Percentiles rank a stretch among this genome's conserved stretches.
Evolutionary conservation across 2,329 filamentous ascomycete genomes (phyloP).

Genomic region (Pseudocercospora vitis): DNA sequence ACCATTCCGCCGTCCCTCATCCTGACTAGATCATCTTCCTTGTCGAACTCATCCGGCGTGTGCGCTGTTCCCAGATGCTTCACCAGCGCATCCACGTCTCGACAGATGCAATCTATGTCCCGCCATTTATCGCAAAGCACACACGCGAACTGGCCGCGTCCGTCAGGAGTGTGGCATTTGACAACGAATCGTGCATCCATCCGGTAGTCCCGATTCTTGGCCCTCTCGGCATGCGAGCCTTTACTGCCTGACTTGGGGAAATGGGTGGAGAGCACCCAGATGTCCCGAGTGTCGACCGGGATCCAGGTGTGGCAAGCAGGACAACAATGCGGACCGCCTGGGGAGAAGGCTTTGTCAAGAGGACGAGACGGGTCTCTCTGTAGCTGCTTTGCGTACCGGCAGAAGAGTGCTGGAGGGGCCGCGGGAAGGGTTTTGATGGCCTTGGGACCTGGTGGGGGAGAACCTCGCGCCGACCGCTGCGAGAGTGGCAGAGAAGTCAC

Average conservation of each 20-base stretch:
- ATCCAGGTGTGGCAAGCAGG: slow-evolving; percentile 26
- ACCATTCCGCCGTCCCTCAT: slow-evolving; percentile 23
- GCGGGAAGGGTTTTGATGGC: slow-evolving; percentile 22
- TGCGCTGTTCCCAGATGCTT: slow-evolving; percentile 30
- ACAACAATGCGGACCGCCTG: slow-evolving; percentile 23
- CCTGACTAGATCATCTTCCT: slow-evolving; percentile 27
- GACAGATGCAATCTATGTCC: slow-evolving; percentile 27
- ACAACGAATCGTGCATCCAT: slow-evolving; percentile 28
- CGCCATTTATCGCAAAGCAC: slow-evolving; percentile 25
- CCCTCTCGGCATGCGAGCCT: slow-evolving; percentile 1
- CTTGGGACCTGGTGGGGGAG: slow-evolving; percentile 5
- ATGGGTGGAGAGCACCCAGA: slow-evolving; percentile 26
- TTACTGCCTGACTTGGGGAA: slow-evolving; percentile 8
- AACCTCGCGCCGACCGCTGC: slow-evolving; percentile 8
- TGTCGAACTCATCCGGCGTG: slow-evolving; percentile 28
- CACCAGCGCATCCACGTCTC: slow-evolving; percentile 27
- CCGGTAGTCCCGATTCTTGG: slow-evolving; percentile 21
- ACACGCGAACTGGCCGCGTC: slow-evolving; percentile 25
- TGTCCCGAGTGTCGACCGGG: slow-evolving; percentile 27
- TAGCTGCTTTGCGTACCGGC: slow-evolving; percentile 23
- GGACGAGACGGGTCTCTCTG: slow-evolving; percentile 17
- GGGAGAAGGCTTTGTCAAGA: slow-evolving; percentile 20
- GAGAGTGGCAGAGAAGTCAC: slow-evolving; percentile 1
- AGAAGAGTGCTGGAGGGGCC: slow-evolving; percentile 19
- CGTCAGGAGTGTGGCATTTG: slow-evolving; percentile 27